These are phyloP conservation scores for Hygrophorus russula DNA, from an alignment of 768 basidiomycete genomes.

Conservation along the genomic window DNA sequence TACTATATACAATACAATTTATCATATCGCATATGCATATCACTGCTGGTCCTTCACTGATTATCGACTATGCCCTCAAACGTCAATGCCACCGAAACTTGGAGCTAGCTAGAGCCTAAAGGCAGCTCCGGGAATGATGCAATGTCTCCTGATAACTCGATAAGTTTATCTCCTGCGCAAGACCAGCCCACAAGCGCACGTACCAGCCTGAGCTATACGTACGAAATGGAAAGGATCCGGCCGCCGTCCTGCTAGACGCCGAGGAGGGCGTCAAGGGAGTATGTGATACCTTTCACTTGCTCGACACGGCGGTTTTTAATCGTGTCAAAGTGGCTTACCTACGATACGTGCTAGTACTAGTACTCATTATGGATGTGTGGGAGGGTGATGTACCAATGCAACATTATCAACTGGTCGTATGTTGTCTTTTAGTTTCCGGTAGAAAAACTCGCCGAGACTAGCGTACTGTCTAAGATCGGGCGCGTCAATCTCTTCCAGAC, in stretches of 20 bases:
- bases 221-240: no score
- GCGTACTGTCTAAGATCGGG: slow-evolving; percentile 69
- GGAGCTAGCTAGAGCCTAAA: no score
- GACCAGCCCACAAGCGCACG: no score
- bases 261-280: slow-evolving; percentile 88
- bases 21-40: no score
- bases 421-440: slow-evolving; percentile 75
- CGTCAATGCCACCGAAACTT: no score
- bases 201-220: no score
- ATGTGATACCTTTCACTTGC: slow-evolving; percentile 96
- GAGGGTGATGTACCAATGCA: slow-evolving; percentile 41
- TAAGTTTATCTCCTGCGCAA: no score
- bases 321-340: slow-evolving; percentile 90
- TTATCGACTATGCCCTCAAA: no score
- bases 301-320: slow-evolving; percentile 75
- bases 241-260: slow-evolving; percentile 58
- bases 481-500: slow-evolving; percentile 83
- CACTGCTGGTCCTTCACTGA: no score
- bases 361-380: neutral
- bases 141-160: no score
- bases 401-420: slow-evolving; percentile 70
- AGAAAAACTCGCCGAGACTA: slow-evolving; percentile 94
- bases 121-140: no score
- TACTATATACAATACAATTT: no score
- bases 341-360: slow-evolving; percentile 1